Conservation (phyloP, 495 filamentous ascomycete genomes). For the Trichoderma erinaceum region DNA sequence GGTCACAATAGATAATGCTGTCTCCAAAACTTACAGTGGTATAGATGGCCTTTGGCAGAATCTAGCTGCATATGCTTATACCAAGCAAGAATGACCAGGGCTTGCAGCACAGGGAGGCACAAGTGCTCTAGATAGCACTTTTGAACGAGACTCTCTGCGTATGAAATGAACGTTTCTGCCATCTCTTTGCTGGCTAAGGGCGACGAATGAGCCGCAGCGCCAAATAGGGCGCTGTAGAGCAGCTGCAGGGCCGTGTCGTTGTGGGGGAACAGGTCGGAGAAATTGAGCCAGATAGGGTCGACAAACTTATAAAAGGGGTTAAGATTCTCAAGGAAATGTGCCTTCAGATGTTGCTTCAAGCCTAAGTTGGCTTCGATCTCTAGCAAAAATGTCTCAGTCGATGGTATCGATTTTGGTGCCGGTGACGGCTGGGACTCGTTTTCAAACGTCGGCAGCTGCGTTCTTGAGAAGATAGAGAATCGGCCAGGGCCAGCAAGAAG, state of each 20-base stretch:
- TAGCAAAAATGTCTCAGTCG: slow-evolving; percentile 3
- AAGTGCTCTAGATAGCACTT: slow-evolving; percentile 15
- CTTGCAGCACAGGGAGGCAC: slow-evolving; percentile 14
- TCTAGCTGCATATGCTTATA: slow-evolving; percentile 9
- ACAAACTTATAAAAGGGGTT: slow-evolving; percentile 14
- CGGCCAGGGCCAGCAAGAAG: background rate
- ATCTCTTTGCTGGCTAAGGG: background rate
- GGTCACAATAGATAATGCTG: background rate
- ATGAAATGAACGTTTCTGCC: background rate
- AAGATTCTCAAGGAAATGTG: background rate
- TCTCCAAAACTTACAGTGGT: slow-evolving; percentile 7
- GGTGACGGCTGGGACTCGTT: background rate
- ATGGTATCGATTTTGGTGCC: background rate
- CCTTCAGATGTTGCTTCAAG: slow-evolving; percentile 15
- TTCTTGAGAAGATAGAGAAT: background rate
- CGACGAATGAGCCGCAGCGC: background rate
- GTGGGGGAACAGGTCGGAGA: slow-evolving; percentile 15
- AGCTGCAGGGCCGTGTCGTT: slow-evolving; percentile 14
- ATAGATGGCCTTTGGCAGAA: slow-evolving; percentile 5
- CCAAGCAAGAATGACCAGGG: background rate
- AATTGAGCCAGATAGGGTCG: slow-evolving; percentile 14
- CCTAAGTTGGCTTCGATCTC: background rate
- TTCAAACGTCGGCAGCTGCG: background rate
- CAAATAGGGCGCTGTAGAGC: slow-evolving; percentile 15
- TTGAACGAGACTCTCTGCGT: slow-evolving; percentile 11